These are phyloP conservation scores for Fraxinus cuspidata DNA, from an alignment of 257 asterid genomes.

Conservation along the genomic window DNA sequence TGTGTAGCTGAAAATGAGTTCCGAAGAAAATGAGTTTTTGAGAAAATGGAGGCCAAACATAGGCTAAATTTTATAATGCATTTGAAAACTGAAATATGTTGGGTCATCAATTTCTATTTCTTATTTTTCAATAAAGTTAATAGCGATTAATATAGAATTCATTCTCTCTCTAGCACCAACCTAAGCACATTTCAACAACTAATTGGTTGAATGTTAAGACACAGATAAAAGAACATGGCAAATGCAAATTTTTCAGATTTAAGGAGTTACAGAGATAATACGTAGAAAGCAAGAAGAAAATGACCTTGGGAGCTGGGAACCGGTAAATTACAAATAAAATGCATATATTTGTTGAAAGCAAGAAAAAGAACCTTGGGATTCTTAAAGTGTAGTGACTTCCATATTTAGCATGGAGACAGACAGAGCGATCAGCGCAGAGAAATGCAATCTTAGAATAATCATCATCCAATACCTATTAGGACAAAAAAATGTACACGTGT, in stretches of 20 bases:
- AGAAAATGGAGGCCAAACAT: too few relatives aligned
- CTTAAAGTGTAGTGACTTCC: slow-evolving; percentile 93
- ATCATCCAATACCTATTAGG: slow-evolving; percentile 73
- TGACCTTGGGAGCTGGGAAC: background rate
- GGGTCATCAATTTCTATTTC: background rate
- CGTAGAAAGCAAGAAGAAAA: background rate
- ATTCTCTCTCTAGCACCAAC: background rate
- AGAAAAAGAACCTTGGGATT: slow-evolving; percentile 70
- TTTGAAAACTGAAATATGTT: background rate
- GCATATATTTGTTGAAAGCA: background rate
- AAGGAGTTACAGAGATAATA: background rate
- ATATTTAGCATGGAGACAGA: slow-evolving; percentile 89
- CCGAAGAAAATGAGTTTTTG: too few relatives aligned
- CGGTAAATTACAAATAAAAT: slow-evolving; percentile 5
- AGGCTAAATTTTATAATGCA: background rate
- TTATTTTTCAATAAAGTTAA: background rate
- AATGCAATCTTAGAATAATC: slow-evolving; percentile 93
- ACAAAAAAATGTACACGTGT: slow-evolving; percentile 3
- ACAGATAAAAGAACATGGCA: slow-evolving; percentile 8
- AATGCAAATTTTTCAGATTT: background rate
- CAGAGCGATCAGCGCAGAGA: slow-evolving; percentile 95
- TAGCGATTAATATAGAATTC: background rate
- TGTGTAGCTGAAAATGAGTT: too few relatives aligned
- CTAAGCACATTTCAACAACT: background rate
- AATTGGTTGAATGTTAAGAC: background rate